Percentiles rank a stretch among this genome's conserved stretches.
Evolutionary conservation across 2,329 filamentous ascomycete genomes (phyloP).

Genomic region (Ilyonectria mors-panacis): DNA sequence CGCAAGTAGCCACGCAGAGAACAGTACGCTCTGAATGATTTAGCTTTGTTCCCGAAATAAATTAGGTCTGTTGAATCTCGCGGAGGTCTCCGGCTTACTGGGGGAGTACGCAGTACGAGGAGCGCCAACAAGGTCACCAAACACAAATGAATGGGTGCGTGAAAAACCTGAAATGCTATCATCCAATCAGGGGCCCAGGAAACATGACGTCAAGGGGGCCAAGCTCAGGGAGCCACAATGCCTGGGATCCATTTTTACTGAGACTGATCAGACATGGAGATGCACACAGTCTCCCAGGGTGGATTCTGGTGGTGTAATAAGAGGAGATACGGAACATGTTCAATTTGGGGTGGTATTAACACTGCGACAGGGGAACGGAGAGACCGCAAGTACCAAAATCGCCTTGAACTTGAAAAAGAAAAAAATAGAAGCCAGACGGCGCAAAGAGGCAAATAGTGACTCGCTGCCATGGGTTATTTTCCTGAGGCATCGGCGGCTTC

Average conservation of each 20-base stretch:
- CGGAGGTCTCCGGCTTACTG: background rate
- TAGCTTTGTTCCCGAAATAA: background rate
- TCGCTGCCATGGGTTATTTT: slow-evolving; percentile 14
- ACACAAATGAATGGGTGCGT: slow-evolving; percentile 32
- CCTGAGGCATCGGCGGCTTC: slow-evolving; percentile 25
- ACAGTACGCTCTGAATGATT: background rate
- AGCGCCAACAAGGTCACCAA: slow-evolving; percentile 32
- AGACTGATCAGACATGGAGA: slow-evolving; percentile 19
- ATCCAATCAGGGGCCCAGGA: slow-evolving; percentile 40
- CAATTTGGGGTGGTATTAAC: background rate
- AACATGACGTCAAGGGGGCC: slow-evolving; percentile 46
- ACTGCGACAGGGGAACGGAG: background rate
- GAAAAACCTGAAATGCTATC: slow-evolving; percentile 35
- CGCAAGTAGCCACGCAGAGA: background rate
- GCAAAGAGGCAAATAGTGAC: slow-evolving; percentile 4
- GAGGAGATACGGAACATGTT: background rate
- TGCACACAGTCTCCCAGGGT: background rate
- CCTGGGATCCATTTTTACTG: slow-evolving; percentile 8
- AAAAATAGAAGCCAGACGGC: background rate
- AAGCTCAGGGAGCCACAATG: slow-evolving; percentile 8
- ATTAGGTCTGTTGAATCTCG: background rate
- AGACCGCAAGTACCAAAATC: background rate
- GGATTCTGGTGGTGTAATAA: background rate
- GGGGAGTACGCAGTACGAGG: background rate
- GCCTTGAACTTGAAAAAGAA: background rate